These are phyloP conservation scores for Pelargonium myrrhifolium DNA, from an alignment of 441 rosid genomes.

Conservation along the genomic window DNA sequence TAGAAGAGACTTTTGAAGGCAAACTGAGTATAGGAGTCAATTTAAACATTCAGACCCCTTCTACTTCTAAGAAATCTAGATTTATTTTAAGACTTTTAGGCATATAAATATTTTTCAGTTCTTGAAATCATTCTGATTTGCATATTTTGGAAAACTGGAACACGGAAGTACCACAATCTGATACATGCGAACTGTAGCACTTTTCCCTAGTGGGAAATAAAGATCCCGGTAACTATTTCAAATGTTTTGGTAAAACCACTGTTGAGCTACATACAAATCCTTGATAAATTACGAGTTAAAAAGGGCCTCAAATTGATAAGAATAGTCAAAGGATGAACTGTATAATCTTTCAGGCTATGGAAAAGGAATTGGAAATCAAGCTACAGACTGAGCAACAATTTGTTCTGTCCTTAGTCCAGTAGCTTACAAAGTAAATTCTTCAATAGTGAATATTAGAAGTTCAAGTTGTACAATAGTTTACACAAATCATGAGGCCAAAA, in stretches of 20 bases:
- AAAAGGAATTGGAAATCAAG: neutral
- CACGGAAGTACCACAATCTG: too few relatives aligned
- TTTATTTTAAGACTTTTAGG: too few relatives aligned
- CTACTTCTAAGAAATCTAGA: too few relatives aligned
- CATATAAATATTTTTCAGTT: too few relatives aligned
- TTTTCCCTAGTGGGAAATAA: too few relatives aligned
- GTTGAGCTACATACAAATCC: neutral
- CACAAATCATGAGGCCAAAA: neutral
- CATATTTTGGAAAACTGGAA: too few relatives aligned
- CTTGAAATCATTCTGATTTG: too few relatives aligned
- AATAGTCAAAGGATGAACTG: neutral
- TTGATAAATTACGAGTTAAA: neutral
- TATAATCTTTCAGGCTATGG: neutral
- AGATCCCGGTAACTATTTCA: conserved; percentile 17
- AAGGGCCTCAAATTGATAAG: neutral
- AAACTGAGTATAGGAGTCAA: too few relatives aligned
- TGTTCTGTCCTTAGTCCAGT: neutral
- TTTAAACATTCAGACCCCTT: too few relatives aligned
- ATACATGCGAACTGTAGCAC: too few relatives aligned
- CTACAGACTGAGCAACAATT: neutral
- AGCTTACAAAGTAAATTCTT: neutral
- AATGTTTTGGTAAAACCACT: too few relatives aligned
- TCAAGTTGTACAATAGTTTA: neutral
- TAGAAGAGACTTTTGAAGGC: too few relatives aligned
- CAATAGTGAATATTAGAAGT: neutral